phyloP scores from a whole-genome alignment of 805 yeast genomes.

The Diddensiella caesifluorescens region DNA sequence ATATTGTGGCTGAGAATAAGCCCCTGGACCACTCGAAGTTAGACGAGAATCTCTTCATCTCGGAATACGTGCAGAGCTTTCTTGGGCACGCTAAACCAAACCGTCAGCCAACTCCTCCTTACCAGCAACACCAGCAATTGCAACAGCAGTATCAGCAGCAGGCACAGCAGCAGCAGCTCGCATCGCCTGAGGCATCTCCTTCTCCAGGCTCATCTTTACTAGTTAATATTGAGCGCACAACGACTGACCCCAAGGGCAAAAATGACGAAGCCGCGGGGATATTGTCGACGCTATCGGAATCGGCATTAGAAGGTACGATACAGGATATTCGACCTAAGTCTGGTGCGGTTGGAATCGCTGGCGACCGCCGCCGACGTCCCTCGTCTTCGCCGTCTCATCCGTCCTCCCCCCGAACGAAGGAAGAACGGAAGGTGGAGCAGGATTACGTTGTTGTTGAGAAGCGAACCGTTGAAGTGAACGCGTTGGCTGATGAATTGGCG shows the following conservation, averaged over 20 bases:
- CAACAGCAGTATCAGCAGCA: background rate
- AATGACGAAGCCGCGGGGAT: background rate
- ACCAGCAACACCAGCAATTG: conserved; percentile 5
- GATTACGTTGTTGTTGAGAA: conserved; percentile 95
- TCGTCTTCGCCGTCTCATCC: conserved; percentile 1
- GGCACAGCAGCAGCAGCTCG: background rate
- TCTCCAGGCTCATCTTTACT: conserved; percentile 22
- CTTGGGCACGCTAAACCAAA: too few relatives aligned
- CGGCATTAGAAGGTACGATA: background rate
- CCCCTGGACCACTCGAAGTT: conserved; percentile 61
- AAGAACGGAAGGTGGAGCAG: conserved; percentile 46
- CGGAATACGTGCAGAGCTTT: conserved; percentile 55
- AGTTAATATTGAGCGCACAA: conserved; percentile 7
- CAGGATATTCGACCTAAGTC: conserved; percentile 1
- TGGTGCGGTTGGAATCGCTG: background rate
- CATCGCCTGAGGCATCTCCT: conserved; percentile 15
- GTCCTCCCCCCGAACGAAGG: background rate
- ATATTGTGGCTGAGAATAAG: conserved; percentile 35
- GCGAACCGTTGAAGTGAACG: conserved; percentile 90
- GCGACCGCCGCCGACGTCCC: conserved; percentile 4
- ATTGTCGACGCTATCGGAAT: too few relatives aligned
- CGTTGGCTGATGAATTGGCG: conserved; percentile 88
- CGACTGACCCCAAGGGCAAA: background rate
- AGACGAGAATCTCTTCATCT: conserved; percentile 75
- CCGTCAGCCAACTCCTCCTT: background rate